Base-by-base conservation (phyloP, 768 basidiomycete species). In the Hortiboletus flavorubellus region DNA sequence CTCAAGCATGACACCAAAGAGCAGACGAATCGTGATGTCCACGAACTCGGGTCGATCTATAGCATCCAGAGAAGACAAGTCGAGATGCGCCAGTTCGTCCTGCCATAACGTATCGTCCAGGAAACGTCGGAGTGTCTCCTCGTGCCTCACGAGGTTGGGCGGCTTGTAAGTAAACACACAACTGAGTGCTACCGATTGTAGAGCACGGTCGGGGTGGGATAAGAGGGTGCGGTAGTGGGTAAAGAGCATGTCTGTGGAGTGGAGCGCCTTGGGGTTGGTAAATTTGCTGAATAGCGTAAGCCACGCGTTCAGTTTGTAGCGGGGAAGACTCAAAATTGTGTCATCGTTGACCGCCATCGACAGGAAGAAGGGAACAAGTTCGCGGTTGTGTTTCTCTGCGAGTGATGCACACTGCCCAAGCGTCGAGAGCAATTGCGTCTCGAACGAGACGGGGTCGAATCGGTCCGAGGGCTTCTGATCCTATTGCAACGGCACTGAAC, bases 1-100 rank as follows among this genome's bases (percentile, higher is more conserved):
- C 66, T 94, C 90, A 41, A 91, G 78, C 86, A 98, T 90, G 57
- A 91, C 67, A 2, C 96, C 97, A 71, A 88, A 99, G 3, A 96
- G 75, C 2, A 98, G 66, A 26, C 94, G 80, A 33, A 91, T 81
- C 54, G 88, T 66, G 15, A 87, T 76, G 31, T 86, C 83, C 8
- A 97, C 78, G 14, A 92, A 74, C 58, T 86, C 86, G 2, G 65
- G 62, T 33, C 96, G 79, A 60, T 87, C 83, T 1, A 75, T 70
- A 1, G 74, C 64, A 16, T 81, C 77, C 52, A 86, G 74, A 7
- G 81, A 80, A n/a, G 74, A 74, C 11, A 95, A 73, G 53, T 89
- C 79, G 41, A 98, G 79, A 14, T 82, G 77, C 2, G 85, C 79
- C 5, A 98, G 80, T 60, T 89, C 85, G 64, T 98, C 96, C n/a